These are phyloP conservation scores for Corylus avellana DNA, from an alignment of 306 rosid genomes.

Conservation along the genomic window DNA sequence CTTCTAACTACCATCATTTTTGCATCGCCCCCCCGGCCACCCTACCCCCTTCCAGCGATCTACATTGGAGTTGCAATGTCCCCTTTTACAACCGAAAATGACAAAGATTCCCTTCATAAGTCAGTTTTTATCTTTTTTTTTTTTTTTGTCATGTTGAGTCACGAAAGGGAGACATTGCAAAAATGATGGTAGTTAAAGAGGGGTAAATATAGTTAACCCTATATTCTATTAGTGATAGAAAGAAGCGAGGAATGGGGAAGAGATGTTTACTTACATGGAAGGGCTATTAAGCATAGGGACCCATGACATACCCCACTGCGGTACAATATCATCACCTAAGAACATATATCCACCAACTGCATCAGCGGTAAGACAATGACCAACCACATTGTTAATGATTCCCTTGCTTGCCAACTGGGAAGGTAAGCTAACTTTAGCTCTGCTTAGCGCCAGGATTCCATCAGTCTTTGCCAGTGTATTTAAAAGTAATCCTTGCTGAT, in stretches of 20 bases:
- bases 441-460: constrained; percentile 76
- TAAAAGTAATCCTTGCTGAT: constrained; percentile 73
- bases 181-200: too few relatives aligned
- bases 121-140: too few relatives aligned
- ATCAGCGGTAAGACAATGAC: constrained; percentile 65
- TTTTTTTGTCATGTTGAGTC: too few relatives aligned
- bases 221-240: background rate
- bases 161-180: too few relatives aligned
- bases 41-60: too few relatives aligned
- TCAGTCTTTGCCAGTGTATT: constrained; percentile 66
- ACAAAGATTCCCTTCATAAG: too few relatives aligned
- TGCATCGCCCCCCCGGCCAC: too few relatives aligned
- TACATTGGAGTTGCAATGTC: too few relatives aligned
- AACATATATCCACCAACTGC: constrained; percentile 79
- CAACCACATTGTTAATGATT: constrained; percentile 68
- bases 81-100: too few relatives aligned
- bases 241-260: background rate
- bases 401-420: constrained; percentile 72
- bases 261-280: constrained; percentile 52
- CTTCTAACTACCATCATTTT: too few relatives aligned
- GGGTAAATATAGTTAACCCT: too few relatives aligned
- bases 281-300: constrained; percentile 56
- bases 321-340: constrained; percentile 76
- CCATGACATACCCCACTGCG: constrained; percentile 77
- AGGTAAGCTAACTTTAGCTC: constrained; percentile 69